Percentiles rank a stretch among this genome's conserved stretches.
These are phyloP conservation scores for Yamadazyma endophytica DNA, from an alignment of 805 yeast species.

Conservation along the genomic window DNA sequence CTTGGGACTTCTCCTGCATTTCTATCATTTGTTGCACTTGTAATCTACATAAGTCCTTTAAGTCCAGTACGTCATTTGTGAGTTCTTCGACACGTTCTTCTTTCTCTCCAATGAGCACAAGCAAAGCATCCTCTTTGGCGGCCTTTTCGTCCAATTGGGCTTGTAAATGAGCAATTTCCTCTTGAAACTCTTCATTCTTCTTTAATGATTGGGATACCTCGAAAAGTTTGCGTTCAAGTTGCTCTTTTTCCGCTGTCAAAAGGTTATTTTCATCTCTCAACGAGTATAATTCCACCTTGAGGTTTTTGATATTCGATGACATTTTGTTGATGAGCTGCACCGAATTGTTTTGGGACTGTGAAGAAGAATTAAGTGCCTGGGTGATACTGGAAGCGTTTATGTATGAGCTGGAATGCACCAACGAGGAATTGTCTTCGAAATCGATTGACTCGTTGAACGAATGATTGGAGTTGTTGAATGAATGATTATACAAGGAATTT, in stretches of 20 bases:
- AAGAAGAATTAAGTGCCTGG: background rate
- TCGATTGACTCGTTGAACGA: too few relatives aligned
- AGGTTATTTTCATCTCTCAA: slow-evolving; percentile 58
- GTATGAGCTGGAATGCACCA: too few relatives aligned
- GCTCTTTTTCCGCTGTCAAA: slow-evolving; percentile 54
- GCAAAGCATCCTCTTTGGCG: slow-evolving; percentile 45
- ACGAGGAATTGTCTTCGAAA: too few relatives aligned
- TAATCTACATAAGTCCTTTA: slow-evolving; percentile 75
- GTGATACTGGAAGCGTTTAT: too few relatives aligned
- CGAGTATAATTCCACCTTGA: slow-evolving; percentile 73
- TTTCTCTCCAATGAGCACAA: slow-evolving; percentile 80
- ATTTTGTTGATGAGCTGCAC: slow-evolving; percentile 71
- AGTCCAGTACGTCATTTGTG: slow-evolving; percentile 80
- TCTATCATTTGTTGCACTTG: slow-evolving; percentile 88
- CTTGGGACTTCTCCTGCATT: slow-evolving; percentile 44
- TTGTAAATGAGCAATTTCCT: slow-evolving; percentile 26
- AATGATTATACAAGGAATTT: slow-evolving; percentile 4
- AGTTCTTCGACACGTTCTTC: slow-evolving; percentile 82
- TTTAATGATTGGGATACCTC: slow-evolving; percentile 27
- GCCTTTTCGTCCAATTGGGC: slow-evolving; percentile 3
- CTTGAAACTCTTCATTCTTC: slow-evolving; percentile 20
- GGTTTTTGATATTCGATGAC: slow-evolving; percentile 69
- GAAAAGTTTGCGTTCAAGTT: slow-evolving; percentile 65
- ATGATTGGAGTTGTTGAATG: slow-evolving; percentile 5
- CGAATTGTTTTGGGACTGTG: slow-evolving; percentile 4